Evolutionary conservation across 2,329 filamentous ascomycete species (phyloP), one percentile per base, ranked within the genome.

Genomic region (Epichloe uncinata): DNA sequence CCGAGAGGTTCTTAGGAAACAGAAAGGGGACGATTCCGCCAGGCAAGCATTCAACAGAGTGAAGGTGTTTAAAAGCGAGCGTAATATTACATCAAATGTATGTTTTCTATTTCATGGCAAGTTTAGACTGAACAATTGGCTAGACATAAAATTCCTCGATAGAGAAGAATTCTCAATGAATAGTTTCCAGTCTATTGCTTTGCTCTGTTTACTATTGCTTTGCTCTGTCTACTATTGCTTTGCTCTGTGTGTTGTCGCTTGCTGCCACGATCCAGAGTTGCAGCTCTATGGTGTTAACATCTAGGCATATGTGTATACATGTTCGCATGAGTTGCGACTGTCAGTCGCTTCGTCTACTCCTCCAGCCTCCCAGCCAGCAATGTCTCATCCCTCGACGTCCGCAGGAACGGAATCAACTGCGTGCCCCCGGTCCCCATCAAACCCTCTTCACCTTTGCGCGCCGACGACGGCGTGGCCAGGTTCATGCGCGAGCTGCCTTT

Each of bases 361-460:
- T 20, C 30, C 48, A 69, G 53, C 15, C 55, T 59, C 0, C 68
- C 69, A 3, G 70, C 70, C 18, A 59, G 57, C 2, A 53, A 55
- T 0, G 90, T 96, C 71, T 95, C 90, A 61, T 96, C 87, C 87
- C 91, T 74, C 3, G 87, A 84, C 66, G 94, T 87, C 66, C 88
- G 94, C 55, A 97, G 66, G 65, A 97, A 97, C 0, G 90, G 87
- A 51, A 96, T 85, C 48, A 97, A 66, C 0, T 84, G 81, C 0
- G 91, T 96, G 0, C 91, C 91, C 91, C 90, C 90, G 0, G 90
- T 96, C 0, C 91, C 91, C 1, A 83, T 84, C 41, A 95, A 69
- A 55, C 85, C 68, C 18, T 64, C 59, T 16, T 61, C 62, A 1
- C 57, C 57, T 47, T 62, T 64, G 16, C 56, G 45, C 7, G 48